phyloP scores from a whole-genome alignment of 371 early-diverging fungal species.

The Saksenaea oblongispora region DNA sequence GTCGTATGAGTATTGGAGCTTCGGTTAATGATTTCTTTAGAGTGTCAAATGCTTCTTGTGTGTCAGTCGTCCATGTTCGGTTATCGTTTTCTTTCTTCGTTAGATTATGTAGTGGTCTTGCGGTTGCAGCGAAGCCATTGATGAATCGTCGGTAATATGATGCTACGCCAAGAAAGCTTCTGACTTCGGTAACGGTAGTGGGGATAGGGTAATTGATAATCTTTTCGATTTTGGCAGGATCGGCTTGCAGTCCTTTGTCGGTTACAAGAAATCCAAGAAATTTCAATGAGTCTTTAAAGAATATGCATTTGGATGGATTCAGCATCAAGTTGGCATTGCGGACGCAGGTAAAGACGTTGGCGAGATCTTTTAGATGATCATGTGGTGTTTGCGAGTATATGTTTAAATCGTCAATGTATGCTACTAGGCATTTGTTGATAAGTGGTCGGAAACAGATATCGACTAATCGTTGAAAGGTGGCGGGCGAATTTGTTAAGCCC shows the following conservation, averaged over 20 bases:
- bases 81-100: slow-evolving; percentile 23
- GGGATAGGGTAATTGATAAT: slow-evolving; percentile 46
- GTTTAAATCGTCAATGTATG: slow-evolving; percentile 41
- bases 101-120: slow-evolving; percentile 38
- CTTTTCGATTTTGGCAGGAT: slow-evolving; percentile 31
- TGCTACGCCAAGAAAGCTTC: slow-evolving; percentile 51
- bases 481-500: slow-evolving; percentile 51
- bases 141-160: slow-evolving; percentile 59
- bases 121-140: slow-evolving; percentile 33
- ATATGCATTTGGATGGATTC: slow-evolving; percentile 47
- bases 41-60: slow-evolving; percentile 32
- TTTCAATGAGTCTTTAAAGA: slow-evolving; percentile 23
- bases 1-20: slow-evolving; percentile 24
- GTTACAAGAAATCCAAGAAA: slow-evolving; percentile 50
- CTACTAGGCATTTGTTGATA: slow-evolving; percentile 37
- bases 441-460: slow-evolving; percentile 35
- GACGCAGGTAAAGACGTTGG: slow-evolving; percentile 33
- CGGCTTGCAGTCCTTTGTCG: slow-evolving; percentile 22
- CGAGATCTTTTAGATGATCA: slow-evolving; percentile 38
- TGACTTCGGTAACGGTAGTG: slow-evolving; percentile 29
- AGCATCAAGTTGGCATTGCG: slow-evolving; percentile 22
- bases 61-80: slow-evolving; percentile 33
- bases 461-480: slow-evolving; percentile 46
- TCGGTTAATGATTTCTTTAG: slow-evolving; percentile 36
- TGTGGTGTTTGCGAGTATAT: slow-evolving; percentile 27